Evolutionary conservation across 306 rosid species (phyloP), one percentile per base, ranked within the genome.

Genomic region (Rosa rugosa): DNA sequence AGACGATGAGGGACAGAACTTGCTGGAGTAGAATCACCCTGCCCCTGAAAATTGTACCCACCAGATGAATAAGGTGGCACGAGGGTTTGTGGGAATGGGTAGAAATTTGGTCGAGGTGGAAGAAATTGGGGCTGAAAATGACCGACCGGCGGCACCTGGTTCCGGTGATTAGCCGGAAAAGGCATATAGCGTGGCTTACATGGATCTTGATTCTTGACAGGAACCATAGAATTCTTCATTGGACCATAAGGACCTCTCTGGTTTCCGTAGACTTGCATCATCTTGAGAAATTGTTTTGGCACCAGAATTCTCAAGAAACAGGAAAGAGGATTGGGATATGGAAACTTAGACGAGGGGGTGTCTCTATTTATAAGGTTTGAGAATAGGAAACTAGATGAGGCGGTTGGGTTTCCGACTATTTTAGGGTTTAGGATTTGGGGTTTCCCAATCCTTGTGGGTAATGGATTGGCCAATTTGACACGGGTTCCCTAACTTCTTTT

Each of bases 211-310:
- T 80, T 87, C 66, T 77, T 80, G 75, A 77, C 67, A 66, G 80
- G 18, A 60, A 73, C 84, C 74, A 83, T 79, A 16, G 84, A 80
- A 79, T 83, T 87, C 5, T 0, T 49, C 63, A 80, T 81, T 22
- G 84, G 64, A 46, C 87, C 90, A 23, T 85, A 81, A 49, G 78
- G 96, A 82, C 79, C 79, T 84, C 82, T 77, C 82, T 85, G 93
- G 75, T 80, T 88, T 59, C 8, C 18, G 20, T 50, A 17, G 16
- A 50, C n/a, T 50, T 50, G 56, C 62, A 20, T 56, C 60, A 50
- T 50, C 6, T 13, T 50, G 57, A 51, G 57, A 51, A 5, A 16
- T 4, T 46, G 14, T 9, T 51, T 50, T 51, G 20, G 8, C 50
- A 4, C 12, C 16, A 51, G 22, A 51, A 51, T 16, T 17, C 57